Base-by-base conservation (phyloP, 768 basidiomycete genomes). In the Stropharia rugosoannulata region DNA sequence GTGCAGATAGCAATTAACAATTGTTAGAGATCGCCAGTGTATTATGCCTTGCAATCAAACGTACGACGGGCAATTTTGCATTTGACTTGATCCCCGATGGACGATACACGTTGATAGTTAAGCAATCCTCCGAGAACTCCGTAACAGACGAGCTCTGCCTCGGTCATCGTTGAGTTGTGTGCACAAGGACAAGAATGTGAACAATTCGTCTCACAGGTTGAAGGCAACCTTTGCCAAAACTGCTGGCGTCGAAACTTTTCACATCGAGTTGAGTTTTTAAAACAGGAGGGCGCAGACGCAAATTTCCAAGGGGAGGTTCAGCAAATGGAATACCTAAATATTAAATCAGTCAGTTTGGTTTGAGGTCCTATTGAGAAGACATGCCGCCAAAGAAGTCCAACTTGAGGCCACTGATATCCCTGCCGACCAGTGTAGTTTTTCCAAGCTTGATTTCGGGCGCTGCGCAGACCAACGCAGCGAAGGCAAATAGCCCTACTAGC, bases 71-170 rank as follows among this genome's bases (percentile, higher is more conserved):
- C 7, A 80, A 62, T 43, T 65, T 66, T 1, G 70, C 67, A 49
- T 63, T 61, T 1, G 61, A 4, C 9, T 41, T 45, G 9, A 68
- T 54, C 8, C 75, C 74, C 0, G 75, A 70, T 0, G 85, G 84
- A n/a, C 81, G 71, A 53, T 80, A 82, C 4, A 87, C 69, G 60
- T 85, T 85, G 49, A 85, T 70, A 18, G 81, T 83, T 49, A 86
- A 67, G 62, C 83, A 86, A 57, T 86, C 83, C 63, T 86, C 84
- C 16, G 81, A 80, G 41, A 67, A 74, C 61, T 32, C 67, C 60
- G 55, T 74, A 65, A 52, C 68, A 68, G 55, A 65, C 40, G 62
- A 70, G 63, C 51, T 71, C 77, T 46, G 22, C 5, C 29, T 27
- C 7, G 10, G 45, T 22, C 13, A n/a, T 15, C 12, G 27, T n/a